A percentile compares a stretch with the other conserved stretches of the same genome.
These are phyloP conservation scores for Mallotus nudiflorus DNA, from an alignment of 345 rosid species.

Conservation along the genomic window DNA sequence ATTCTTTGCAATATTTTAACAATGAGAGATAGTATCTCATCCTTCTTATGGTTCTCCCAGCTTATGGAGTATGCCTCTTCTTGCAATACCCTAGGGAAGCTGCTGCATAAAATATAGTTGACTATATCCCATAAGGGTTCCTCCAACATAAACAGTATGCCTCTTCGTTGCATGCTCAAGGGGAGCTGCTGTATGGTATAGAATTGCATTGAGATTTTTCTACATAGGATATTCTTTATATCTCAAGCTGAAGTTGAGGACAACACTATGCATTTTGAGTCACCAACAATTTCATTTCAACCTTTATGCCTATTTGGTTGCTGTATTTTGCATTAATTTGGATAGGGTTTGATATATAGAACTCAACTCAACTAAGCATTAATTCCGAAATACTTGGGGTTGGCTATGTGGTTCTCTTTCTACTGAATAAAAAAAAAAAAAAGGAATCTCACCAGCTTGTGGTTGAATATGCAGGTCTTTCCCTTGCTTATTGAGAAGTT, in stretches of 20 bases:
- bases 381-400: no score
- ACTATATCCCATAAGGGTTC: background rate
- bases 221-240: no score
- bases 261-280: conserved; percentile 9
- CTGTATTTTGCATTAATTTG: background rate
- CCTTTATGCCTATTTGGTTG: background rate
- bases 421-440: no score
- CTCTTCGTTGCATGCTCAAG: no score
- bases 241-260: conserved; percentile 11
- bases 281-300: background rate
- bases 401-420: no score
- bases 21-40: background rate
- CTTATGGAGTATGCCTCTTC: background rate
- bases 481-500: conserved; percentile 77
- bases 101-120: background rate
- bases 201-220: no score
- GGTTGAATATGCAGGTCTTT: conserved; percentile 51
- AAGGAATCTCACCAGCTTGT: conserved; percentile 18
- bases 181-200: no score
- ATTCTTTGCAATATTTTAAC: background rate
- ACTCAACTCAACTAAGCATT: no score
- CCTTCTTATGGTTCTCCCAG: background rate
- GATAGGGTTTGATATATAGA: conserved; percentile 6
- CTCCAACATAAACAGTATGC: no score
- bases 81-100: background rate